A percentile compares a stretch with the other conserved stretches of the same genome.
Conservation (phyloP, 495 filamentous ascomycete species). For the Hyaloscypha hepaticicola region DNA sequence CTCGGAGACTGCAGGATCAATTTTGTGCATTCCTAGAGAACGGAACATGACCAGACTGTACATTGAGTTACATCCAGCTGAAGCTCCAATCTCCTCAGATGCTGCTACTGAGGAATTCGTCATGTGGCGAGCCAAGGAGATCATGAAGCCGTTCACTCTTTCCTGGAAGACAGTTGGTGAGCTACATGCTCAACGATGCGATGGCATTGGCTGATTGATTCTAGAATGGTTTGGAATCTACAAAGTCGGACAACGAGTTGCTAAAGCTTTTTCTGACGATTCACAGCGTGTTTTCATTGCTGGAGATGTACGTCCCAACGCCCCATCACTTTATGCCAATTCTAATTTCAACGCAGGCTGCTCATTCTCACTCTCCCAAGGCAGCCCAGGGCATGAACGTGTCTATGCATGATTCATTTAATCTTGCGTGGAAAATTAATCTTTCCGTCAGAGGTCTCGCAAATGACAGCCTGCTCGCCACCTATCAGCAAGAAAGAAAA, state of each 20-base stretch:
- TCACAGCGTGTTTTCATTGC: slow-evolving; percentile 59
- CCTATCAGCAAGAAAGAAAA: slow-evolving; percentile 67
- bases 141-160: slow-evolving; percentile 55
- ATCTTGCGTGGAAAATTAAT: slow-evolving; percentile 79
- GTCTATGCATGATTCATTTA: slow-evolving; percentile 58
- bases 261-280: slow-evolving; percentile 49
- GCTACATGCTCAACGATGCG: slow-evolving; percentile 18
- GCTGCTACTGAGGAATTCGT: slow-evolving; percentile 59
- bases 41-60: slow-evolving; percentile 60
- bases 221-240: slow-evolving; percentile 63
- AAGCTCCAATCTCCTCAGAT: slow-evolving; percentile 27
- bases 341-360: slow-evolving; percentile 41
- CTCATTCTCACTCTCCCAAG: slow-evolving; percentile 68
- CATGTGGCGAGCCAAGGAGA: slow-evolving; percentile 52
- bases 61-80: slow-evolving; percentile 51
- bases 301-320: slow-evolving; percentile 55
- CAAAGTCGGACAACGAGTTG: slow-evolving; percentile 62
- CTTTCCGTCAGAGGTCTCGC: slow-evolving; percentile 61
- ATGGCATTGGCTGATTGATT: slow-evolving; percentile 34
- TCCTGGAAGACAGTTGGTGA: slow-evolving; percentile 59
- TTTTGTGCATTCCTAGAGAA: slow-evolving; percentile 67
- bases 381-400: slow-evolving; percentile 76
- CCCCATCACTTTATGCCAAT: slow-evolving; percentile 46
- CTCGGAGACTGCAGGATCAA: slow-evolving; percentile 51
- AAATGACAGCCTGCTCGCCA: slow-evolving; percentile 54